Evolutionary conservation across 495 filamentous ascomycete genomes (phyloP), one percentile per base, ranked within the genome.

Genomic region (Aspergillus homomorphus): DNA sequence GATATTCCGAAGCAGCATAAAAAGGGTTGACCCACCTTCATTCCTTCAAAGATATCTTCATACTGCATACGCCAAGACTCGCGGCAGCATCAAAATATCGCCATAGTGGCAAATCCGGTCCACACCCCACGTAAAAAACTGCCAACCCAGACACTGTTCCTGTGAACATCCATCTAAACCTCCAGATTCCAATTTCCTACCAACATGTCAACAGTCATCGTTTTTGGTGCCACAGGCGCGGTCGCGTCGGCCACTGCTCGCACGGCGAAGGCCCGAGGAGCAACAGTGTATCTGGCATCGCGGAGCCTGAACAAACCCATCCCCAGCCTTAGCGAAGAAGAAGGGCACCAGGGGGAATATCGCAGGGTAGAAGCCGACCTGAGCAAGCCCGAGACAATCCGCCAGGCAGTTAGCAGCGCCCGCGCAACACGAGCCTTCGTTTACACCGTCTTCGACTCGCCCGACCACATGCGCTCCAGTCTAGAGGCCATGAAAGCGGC

Each of bases 161-260:
- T n/a, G n/a, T n/a, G n/a, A n/a, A n/a, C n/a, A n/a, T n/a, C n/a
- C n/a, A n/a, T n/a, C n/a, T n/a, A 28, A 28, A 28, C 26, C 26
- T 28, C 26, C 26, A 3, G 9, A 28, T 28, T 9, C 3, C 26
- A 3, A 28, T 28, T 9, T 28, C 26, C 26, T 28, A 28, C 26
- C 9, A 3, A 28, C 4, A 45, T 45, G 43, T 1, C 1, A 45
- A 53, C 52, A 3, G 60, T 65, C 10, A 63, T 71, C 38, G 49
- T 71, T 48, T 71, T 71, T 41, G 69, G 69, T n/a, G 52, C 69
- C 12, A 69, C 69, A 12, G 66, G 66, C 12, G 53, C 38, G 21
- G 63, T 71, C n/a, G 69, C 54, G 42, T 71, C 73, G 67, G 53
- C 72, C 66, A 49, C 76, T 69, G 60, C 78, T 67, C 62, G 73